A percentile compares a stretch with the other conserved stretches of the same genome.
Evolutionary conservation across 805 yeast genomes (phyloP).

Genomic region (Starmerella kuoi): DNA sequence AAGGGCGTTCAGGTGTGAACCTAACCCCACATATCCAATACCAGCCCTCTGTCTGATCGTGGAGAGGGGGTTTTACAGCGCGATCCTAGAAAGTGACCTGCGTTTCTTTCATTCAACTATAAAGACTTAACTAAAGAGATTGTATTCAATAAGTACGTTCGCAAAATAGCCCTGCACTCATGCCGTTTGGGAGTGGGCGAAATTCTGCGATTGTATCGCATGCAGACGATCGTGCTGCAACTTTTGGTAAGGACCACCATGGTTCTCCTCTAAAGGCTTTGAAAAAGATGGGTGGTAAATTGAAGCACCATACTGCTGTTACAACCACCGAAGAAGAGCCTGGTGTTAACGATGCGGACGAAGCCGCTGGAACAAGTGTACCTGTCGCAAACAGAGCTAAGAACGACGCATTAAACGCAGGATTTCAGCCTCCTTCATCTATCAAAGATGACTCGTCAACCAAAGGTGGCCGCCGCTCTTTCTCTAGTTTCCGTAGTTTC

Average conservation of each 20-base stretch:
- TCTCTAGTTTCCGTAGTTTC: conserved; percentile 14
- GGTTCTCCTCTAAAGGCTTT: conserved; percentile 18
- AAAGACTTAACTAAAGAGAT: too few relatives aligned
- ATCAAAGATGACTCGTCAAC: background rate
- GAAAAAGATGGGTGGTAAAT: conserved; percentile 18
- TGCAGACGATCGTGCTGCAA: conserved; percentile 15
- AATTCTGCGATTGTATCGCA: conserved; percentile 15
- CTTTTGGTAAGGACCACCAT: conserved; percentile 2
- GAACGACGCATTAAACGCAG: conserved; percentile 23
- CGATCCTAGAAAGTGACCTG: too few relatives aligned
- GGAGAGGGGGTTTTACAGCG: too few relatives aligned
- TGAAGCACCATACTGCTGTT: conserved; percentile 25
- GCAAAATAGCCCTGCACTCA: too few relatives aligned
- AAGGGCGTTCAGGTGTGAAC: too few relatives aligned
- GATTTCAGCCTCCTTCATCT: conserved; percentile 8
- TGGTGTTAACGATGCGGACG: conserved; percentile 21
- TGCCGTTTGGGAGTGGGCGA: conserved; percentile 15
- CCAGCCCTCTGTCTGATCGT: too few relatives aligned
- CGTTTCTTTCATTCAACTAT: too few relatives aligned
- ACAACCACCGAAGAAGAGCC: conserved; percentile 24
- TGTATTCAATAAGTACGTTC: too few relatives aligned
- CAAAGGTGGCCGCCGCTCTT: conserved; percentile 9
- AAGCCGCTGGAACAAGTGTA: conserved; percentile 25
- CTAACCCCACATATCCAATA: too few relatives aligned
- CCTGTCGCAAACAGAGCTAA: conserved; percentile 26